phyloP scores from a whole-genome alignment of 805 yeast genomes.

The Barnettozyma sucrosica region DNA sequence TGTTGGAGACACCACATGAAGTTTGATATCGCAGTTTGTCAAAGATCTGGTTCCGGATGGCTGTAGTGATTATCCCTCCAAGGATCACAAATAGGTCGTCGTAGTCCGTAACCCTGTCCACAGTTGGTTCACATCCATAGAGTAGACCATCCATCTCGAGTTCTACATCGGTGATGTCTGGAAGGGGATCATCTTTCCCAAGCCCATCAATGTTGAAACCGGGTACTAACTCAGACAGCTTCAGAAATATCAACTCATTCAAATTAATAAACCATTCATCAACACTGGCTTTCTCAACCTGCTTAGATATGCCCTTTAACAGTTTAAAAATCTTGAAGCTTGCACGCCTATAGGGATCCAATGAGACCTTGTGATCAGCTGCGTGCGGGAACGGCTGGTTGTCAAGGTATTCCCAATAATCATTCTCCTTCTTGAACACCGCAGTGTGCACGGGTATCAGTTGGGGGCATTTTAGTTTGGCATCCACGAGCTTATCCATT shows the following conservation, averaged over 20 bases:
- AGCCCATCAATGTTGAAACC: conserved; percentile 25
- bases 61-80: conserved; percentile 55
- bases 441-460: conserved; percentile 87
- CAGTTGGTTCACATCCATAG: conserved; percentile 8
- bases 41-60: conserved; percentile 48
- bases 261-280: conserved; percentile 90
- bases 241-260: conserved; percentile 53
- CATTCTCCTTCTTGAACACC: conserved; percentile 82
- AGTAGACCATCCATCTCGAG: conserved; percentile 21
- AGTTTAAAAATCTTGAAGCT: conserved; percentile 71
- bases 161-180: conserved; percentile 35
- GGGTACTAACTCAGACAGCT: conserved; percentile 43
- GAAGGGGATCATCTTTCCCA: conserved; percentile 31
- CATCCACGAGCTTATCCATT: conserved; percentile 66
- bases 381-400: conserved; percentile 42
- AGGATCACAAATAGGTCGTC: conserved; percentile 68
- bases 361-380: conserved; percentile 68
- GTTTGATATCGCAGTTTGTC: conserved; percentile 71
- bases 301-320: conserved; percentile 53
- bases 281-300: conserved; percentile 89
- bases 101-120: conserved; percentile 49
- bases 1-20: conserved; percentile 80
- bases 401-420: conserved; percentile 69
- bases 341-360: conserved; percentile 89
- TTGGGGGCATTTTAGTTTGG: conserved; percentile 69